Base-by-base conservation (phyloP, 768 basidiomycete species). In the Kwoniella dejecticola region DNA sequence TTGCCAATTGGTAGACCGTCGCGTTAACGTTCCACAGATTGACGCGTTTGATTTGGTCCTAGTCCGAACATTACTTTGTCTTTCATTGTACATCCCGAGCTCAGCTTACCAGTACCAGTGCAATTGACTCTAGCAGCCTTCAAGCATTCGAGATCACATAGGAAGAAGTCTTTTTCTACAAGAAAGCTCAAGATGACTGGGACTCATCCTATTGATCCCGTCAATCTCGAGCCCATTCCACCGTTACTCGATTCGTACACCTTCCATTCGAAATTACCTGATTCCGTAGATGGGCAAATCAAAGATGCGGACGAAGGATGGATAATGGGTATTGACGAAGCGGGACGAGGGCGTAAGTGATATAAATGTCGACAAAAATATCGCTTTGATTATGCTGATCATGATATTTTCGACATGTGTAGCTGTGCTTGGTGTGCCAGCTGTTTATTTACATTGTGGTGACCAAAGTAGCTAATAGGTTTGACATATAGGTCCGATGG, bases 261-360 rank as follows among this genome's bases (percentile, higher is more conserved):
- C 5, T 76, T 69, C 52, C 70, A 76, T 56, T 79, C 79, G 10
- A 57, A 59, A 12, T 63, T 74, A 2, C 71, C 69, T 24, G 15
- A 30, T 1, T 21, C 45, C n/a, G 21, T 45, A 13, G 29, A 36
- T 10, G 46, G 41, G 2, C 44, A 44, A 13, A 19, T 30, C 15
- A 47, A 40, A n/a, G 53, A 52, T 12, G 59, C 53, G 8, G 68
- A 71, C 19, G 66, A 70, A 56, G 88, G 89, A 0, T 96, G 94
- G 81, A 90, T 97, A 49, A 87, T 99, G 50, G 96, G 96, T 23
- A 93, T 99, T n/a, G 96, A 99, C 78, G 96, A 99, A 77, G 96
- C 96, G 0, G 96, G 96, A 0, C 83, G 96, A 56, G 96, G 96
- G 0, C 96, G 77, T 78, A 57, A 64, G 77, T 76, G 12, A 2